Evolutionary conservation across 768 basidiomycete species (phyloP), one percentile per base, ranked within the genome.

Genomic region (Termitomyces sp.): DNA sequence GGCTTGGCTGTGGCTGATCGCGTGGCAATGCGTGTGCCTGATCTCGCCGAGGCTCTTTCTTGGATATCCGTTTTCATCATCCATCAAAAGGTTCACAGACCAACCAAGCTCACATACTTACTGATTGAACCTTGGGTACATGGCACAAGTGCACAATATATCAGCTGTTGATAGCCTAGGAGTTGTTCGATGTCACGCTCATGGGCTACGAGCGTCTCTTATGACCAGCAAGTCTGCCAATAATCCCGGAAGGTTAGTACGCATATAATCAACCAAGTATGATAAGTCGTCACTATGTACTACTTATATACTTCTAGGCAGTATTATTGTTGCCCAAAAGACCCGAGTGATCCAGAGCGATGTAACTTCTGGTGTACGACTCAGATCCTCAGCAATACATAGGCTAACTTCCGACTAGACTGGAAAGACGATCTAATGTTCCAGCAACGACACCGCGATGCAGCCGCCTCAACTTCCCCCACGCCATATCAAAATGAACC

Each of bases 341-440:
- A 53, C 44, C 41, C 44, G 20, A 62, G 59, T 36, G 63, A 68
- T 36, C 59, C 65, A 8, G 59, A 64, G 12, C 63, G 59, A 14
- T 76, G 76, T 58, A 37, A 48, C 0, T 81, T 77, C 57, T 81
- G 69, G 34, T 63, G 79, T 79, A 60, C 26, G 69, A 59, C 16
- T 37, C 37, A 8, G 18, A n/a, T 26, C 16, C 10, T 18, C 14
- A 3, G 4, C 10, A 16, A 44, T 14, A 34, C 12, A 44, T 32
- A 41, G 1, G 14, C 22, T 54, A 13, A 54, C 18, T 43, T 53
- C 2, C 37, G 6, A 27, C 39, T 57, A 67, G 67, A n/a, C 18
- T 63, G 62, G 60, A 57, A 27, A 27, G 61, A 67, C 46, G 58
- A 67, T 16, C 61, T 53, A n/a, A 53, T 53, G 37, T 55, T 59